Conservation (phyloP, 2,329 filamentous ascomycete species). For the Myriangium duriaei region DNA sequence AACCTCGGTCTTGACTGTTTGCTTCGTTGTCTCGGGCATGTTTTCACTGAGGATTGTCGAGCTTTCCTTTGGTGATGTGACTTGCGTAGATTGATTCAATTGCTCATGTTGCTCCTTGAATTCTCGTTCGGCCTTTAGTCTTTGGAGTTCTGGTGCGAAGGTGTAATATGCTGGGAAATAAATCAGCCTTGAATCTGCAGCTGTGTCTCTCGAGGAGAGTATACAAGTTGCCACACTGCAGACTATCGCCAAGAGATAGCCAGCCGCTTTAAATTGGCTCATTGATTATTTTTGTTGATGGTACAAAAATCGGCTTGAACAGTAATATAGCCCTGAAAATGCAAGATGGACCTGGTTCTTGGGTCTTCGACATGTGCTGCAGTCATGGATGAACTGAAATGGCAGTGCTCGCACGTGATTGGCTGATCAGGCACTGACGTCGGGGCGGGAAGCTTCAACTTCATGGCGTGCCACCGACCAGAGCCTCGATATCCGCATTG, state of each 20-base stretch:
- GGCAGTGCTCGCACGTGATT: no score
- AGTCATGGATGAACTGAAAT: no score
- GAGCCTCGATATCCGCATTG: no score
- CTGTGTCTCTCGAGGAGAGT: neutral
- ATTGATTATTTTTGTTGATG: slow-evolving; percentile 1
- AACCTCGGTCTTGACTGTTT: slow-evolving; percentile 12
- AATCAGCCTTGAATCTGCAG: neutral
- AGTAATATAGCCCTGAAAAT: no score
- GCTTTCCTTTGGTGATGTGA: neutral
- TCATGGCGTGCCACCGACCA: neutral
- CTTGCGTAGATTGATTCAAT: neutral
- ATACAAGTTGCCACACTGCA: slow-evolving; percentile 9
- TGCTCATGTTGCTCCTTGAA: slow-evolving; percentile 16
- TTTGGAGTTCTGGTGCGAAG: slow-evolving; percentile 19
- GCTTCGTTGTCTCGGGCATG: slow-evolving; percentile 11
- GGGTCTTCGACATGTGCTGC: no score
- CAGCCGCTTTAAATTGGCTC: slow-evolving; percentile 5
- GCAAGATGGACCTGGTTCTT: no score
- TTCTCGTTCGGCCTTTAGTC: slow-evolving; percentile 17
- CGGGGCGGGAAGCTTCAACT: neutral
- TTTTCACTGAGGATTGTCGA: slow-evolving; percentile 9
- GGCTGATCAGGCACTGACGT: neutral
- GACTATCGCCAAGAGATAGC: slow-evolving; percentile 1
- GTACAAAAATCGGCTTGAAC: no score
- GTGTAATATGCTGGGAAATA: slow-evolving; percentile 17